Conservation (phyloP, 208 protist species). For the Novymonas esmeraldas region DNA sequence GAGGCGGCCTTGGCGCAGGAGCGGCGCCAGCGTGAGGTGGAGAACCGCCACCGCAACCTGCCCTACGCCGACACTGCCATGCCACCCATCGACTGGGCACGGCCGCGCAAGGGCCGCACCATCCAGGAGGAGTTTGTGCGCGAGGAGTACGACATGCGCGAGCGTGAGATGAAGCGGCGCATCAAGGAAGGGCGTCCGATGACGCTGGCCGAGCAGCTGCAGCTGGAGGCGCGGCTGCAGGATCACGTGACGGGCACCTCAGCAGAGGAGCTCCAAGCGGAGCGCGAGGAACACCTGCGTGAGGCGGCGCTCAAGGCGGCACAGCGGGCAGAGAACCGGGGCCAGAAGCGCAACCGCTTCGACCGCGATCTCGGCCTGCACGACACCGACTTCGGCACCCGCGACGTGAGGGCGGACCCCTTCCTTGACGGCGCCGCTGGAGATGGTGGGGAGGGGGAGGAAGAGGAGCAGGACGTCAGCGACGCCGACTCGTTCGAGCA, state of each 20-base stretch:
- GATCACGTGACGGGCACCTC: constrained; percentile 53
- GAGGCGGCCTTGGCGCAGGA: constrained; percentile 74
- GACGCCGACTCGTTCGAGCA: constrained; percentile 30
- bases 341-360: constrained; percentile 20
- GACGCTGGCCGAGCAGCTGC: constrained; percentile 83
- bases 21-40: constrained; percentile 42
- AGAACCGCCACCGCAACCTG: constrained; percentile 46
- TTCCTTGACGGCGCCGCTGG: constrained; percentile 14
- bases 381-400: not conserved
- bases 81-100: constrained; percentile 74
- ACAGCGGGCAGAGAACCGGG: constrained; percentile 29
- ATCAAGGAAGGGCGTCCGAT: constrained; percentile 75
- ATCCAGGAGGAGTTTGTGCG: constrained; percentile 78
- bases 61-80: constrained; percentile 49
- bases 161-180: constrained; percentile 70
- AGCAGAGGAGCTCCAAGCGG: constrained; percentile 54
- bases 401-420: constrained; percentile 5
- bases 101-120: constrained; percentile 42
- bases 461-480: constrained; percentile 7
- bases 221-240: constrained; percentile 69
- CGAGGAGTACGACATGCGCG: constrained; percentile 73
- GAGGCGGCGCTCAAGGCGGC: constrained; percentile 39
- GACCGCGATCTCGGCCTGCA: constrained; percentile 29
- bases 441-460: not conserved
- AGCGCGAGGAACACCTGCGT: constrained; percentile 54